Base-by-base conservation (phyloP, 495 filamentous ascomycete species). In the Podospora conica region DNA sequence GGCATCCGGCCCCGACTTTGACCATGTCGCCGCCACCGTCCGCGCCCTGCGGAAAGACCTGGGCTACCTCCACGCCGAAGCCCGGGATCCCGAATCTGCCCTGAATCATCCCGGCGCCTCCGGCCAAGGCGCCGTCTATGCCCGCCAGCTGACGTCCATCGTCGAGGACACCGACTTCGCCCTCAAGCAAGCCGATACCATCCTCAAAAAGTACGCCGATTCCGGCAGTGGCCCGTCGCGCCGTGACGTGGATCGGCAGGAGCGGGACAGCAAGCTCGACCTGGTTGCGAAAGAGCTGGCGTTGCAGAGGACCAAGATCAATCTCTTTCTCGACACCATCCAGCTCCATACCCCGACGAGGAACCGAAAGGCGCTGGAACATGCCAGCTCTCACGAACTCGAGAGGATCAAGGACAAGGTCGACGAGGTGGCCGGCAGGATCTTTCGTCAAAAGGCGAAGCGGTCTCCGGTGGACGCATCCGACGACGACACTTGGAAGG, bases 401-500 rank as follows among this genome's bases (percentile, higher is more conserved):
- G 78, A 81, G 9, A 67, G 60, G 25, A 80, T 83, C 68, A 80
- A 79, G 69, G 77, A 80, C 69, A 83, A 84, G 69, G 78, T 86
- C 21, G 82, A 86, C 66, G 73, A 65, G 22, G 80, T 85, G 63
- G 83, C 83, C 7, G 75, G 77, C 20, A 74, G 78, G 11, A 69
- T 86, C 29, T 79, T 79, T 25, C 74, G 73, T 20, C 77, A 76
- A 20, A 76, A 73, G 20, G 73, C 40, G 1, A 48, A 48, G 40
- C 40, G 9, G 9, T 70, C 72, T 7, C 72, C 79, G n/a, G 64
- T 78, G 29, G 75, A 70, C 3, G 76, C 77, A 12, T 70, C 71
- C 7, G 76, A 81, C 60, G 83, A 81, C 24, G 80, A 80, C 21
- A 75, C 83, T 4, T 86, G 85, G 84, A 79, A 77, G 58, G 75